Evolutionary conservation across 305 asterid genomes (phyloP).

Genomic region (Solanum aculeatissimum): DNA sequence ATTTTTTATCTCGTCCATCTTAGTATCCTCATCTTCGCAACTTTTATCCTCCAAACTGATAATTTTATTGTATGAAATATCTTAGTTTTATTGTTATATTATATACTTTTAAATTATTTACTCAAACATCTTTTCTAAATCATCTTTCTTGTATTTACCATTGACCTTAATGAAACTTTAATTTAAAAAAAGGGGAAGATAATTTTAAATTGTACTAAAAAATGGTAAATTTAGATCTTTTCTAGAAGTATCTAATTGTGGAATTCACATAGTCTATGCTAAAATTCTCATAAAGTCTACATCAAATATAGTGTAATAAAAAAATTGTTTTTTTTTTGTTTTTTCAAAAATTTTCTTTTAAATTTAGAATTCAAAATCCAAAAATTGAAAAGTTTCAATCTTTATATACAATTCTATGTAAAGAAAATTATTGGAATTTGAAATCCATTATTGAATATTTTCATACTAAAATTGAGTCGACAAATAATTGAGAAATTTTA

Average conservation of each 20-base stretch:
- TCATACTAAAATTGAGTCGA: neutral
- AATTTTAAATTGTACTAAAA: too few relatives aligned
- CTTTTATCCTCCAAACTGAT: neutral
- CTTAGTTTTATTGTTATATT: neutral
- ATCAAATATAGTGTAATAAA: too few relatives aligned
- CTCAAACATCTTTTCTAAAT: neutral
- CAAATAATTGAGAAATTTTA: too few relatives aligned
- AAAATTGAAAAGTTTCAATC: neutral
- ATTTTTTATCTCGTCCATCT: neutral
- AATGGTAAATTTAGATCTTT: too few relatives aligned
- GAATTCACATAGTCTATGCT: neutral
- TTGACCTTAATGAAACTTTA: too few relatives aligned
- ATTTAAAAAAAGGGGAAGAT: too few relatives aligned
- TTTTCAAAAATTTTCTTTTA: neutral
- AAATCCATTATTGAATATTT: too few relatives aligned
- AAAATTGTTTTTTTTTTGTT: too few relatives aligned
- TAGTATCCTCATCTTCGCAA: neutral
- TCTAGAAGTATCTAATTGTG: too few relatives aligned
- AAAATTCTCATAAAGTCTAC: neutral
- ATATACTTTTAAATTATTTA: neutral
- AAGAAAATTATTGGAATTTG: neutral
- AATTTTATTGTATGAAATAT: neutral
- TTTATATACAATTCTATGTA: neutral
- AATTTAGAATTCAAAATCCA: neutral
- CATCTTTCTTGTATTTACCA: neutral